Evolutionary conservation across 2,329 filamentous ascomycete species (phyloP).

Genomic region (Monascus ruber): DNA sequence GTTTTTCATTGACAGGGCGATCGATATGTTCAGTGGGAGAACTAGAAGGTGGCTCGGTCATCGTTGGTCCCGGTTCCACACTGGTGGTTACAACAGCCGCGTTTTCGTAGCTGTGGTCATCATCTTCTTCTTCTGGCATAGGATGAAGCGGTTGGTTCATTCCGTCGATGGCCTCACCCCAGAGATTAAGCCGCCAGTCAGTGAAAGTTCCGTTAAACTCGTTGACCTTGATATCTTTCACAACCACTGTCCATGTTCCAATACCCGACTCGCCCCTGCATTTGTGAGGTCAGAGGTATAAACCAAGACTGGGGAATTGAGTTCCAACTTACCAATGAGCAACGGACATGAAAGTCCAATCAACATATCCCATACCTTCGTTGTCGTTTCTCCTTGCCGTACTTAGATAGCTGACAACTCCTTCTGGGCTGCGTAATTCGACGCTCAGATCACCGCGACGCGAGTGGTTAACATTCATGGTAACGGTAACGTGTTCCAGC

Average conservation of each 20-base stretch:
- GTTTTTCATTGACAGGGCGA: conserved; percentile 53
- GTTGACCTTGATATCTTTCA: conserved; percentile 76
- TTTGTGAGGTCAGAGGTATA: conserved; percentile 16
- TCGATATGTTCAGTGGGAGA: conserved; percentile 52
- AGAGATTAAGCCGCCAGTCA: conserved; percentile 90
- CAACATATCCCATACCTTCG: conserved; percentile 59
- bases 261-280: conserved; percentile 72
- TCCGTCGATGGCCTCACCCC: conserved; percentile 76
- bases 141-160: conserved; percentile 63
- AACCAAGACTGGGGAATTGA: neutral
- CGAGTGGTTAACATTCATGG: conserved; percentile 87
- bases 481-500: conserved; percentile 89
- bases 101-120: conserved; percentile 64
- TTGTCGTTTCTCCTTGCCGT: conserved; percentile 61
- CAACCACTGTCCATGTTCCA: conserved; percentile 81
- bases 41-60: conserved; percentile 32
- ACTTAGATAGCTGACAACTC: conserved; percentile 73
- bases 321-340: conserved; percentile 65
- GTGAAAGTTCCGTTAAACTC: conserved; percentile 64
- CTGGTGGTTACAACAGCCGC: conserved; percentile 53
- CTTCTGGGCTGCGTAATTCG: conserved; percentile 74
- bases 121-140: conserved; percentile 71
- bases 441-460: conserved; percentile 86
- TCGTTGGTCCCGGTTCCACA: conserved; percentile 38
- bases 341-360: conserved; percentile 99